A percentile compares a stretch with the other conserved stretches of the same genome.
Evolutionary conservation across 2,329 filamentous ascomycete species (phyloP).

Genomic region (Sphaerulina vaccinii): DNA sequence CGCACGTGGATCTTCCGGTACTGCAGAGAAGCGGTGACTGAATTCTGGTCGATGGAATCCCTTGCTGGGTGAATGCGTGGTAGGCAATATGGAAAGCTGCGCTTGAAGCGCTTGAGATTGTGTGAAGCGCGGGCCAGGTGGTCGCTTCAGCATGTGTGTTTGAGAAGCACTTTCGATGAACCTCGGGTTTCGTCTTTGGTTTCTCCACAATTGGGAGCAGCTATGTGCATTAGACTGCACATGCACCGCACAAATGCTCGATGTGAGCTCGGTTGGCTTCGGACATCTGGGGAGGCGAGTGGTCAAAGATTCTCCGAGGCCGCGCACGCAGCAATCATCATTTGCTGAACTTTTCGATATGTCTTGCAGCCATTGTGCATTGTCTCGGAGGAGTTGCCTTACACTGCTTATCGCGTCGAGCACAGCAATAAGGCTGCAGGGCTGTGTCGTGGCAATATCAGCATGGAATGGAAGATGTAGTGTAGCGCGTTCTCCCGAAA

Average conservation of each 20-base stretch:
- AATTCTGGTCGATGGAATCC: neutral
- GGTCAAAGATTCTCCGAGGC: neutral
- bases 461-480: neutral
- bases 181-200: neutral
- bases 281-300: neutral
- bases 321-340: neutral
- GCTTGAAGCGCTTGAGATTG: neutral
- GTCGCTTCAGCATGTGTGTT: neutral
- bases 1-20: neutral
- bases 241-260: neutral
- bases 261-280: neutral
- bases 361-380: neutral
- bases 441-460: neutral
- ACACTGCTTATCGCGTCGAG: neutral
- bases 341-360: no score
- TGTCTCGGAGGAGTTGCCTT: constrained; percentile 13
- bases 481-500: neutral
- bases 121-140: neutral
- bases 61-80: neutral
- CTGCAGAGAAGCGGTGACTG: neutral
- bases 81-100: neutral
- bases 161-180: neutral
- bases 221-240: neutral
- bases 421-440: constrained; percentile 1
- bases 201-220: neutral